Percentiles rank a stretch among this genome's conserved stretches.
Conservation (phyloP, 257 asterid species). For the Fraxinus americana region DNA sequence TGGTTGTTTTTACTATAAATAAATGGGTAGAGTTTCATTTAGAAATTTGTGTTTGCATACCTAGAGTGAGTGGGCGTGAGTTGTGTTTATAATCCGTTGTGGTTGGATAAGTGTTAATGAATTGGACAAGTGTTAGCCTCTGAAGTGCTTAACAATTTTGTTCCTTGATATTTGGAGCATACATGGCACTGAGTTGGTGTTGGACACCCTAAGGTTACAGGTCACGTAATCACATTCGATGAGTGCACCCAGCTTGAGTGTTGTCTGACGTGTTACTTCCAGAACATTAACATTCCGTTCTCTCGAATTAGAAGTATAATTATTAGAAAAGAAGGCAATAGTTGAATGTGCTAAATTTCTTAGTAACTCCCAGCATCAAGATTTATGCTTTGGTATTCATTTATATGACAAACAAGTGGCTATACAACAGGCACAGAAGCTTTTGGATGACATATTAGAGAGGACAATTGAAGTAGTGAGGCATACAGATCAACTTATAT, state of each 20-base stretch:
- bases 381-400: slow-evolving; percentile 1
- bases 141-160: not conserved
- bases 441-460: slow-evolving; percentile 60
- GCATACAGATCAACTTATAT: slow-evolving; percentile 18
- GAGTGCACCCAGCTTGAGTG: not conserved
- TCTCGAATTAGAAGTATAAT: not conserved
- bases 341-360: slow-evolving; percentile 8
- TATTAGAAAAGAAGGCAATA: not conserved
- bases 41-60: not conserved
- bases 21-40: not conserved
- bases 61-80: not conserved
- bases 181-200: not conserved
- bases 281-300: not conserved
- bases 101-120: not conserved
- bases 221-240: not conserved
- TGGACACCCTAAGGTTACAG: not conserved
- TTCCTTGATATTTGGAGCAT: not conserved
- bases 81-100: not conserved
- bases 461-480: slow-evolving; percentile 58
- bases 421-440: slow-evolving; percentile 57
- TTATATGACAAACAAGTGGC: slow-evolving; percentile 1
- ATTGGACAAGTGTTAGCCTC: not conserved
- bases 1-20: not conserved
- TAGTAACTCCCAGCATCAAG: not conserved
- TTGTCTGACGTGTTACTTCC: not conserved